Conservation (phyloP, 805 yeast genomes). For the Tetrapisispora taiwanensis region DNA sequence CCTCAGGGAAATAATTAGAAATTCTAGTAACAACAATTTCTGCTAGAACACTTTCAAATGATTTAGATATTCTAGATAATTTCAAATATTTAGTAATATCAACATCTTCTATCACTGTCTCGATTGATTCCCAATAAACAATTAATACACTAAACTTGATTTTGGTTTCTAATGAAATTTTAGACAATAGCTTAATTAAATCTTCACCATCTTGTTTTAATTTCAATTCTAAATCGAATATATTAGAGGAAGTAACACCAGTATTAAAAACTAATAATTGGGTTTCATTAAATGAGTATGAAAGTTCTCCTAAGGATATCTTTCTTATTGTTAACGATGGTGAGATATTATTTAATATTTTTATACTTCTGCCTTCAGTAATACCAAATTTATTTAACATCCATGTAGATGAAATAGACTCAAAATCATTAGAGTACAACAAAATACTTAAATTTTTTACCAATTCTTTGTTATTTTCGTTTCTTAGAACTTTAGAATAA, state of each 20-base stretch:
- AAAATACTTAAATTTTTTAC: constrained; percentile 10
- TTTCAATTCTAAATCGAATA: constrained; percentile 29
- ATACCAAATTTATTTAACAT: constrained; percentile 28
- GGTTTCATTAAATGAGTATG: constrained; percentile 19
- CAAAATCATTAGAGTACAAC: constrained; percentile 20
- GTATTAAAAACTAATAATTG: constrained; percentile 32
- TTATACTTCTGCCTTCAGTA: constrained; percentile 1
- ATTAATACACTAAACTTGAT: constrained; percentile 28
- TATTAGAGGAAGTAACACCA: constrained; percentile 27
- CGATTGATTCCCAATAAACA: constrained; percentile 34
- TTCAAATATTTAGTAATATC: constrained; percentile 15
- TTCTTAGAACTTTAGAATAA: constrained; percentile 19
- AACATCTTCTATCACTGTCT: constrained; percentile 13
- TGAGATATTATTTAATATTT: constrained; percentile 1
- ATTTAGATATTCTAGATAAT: constrained; percentile 23
- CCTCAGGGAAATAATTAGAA: constrained; percentile 23
- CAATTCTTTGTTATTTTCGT: constrained; percentile 1
- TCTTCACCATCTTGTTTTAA: constrained; percentile 27
- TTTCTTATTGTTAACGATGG: constrained; percentile 15
- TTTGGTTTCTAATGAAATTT: constrained; percentile 28
- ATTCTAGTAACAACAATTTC: constrained; percentile 24
- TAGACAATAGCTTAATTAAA: constrained; percentile 29
- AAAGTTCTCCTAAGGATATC: constrained; percentile 17
- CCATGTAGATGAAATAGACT: constrained; percentile 27
- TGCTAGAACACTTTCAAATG: constrained; percentile 20